A percentile compares a stretch with the other conserved stretches of the same genome.
phyloP scores from a whole-genome alignment of 176 grass and related monocot genomes.

The Areca catechu region DNA sequence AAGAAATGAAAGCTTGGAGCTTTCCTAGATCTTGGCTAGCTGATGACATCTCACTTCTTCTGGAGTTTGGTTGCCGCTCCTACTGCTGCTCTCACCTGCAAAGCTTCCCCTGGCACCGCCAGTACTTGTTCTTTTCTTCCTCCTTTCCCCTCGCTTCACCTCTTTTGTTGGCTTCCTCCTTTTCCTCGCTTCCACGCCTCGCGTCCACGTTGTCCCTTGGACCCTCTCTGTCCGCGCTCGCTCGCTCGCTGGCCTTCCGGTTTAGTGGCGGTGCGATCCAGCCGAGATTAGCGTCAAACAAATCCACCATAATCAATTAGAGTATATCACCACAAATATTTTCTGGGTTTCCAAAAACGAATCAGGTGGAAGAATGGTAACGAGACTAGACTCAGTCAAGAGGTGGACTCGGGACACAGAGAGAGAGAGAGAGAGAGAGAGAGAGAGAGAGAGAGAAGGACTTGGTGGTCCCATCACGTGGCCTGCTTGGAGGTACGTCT shows the following conservation, averaged over 20 bases:
- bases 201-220: not conserved
- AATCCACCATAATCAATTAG: too few relatives aligned
- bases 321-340: too few relatives aligned
- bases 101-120: not conserved
- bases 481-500: too few relatives aligned
- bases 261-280: not conserved
- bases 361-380: too few relatives aligned
- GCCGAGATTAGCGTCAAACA: too few relatives aligned
- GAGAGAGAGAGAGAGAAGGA: too few relatives aligned
- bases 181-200: not conserved
- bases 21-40: not conserved
- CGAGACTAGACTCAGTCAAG: too few relatives aligned
- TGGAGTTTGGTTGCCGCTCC: not conserved
- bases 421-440: too few relatives aligned
- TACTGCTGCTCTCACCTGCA: not conserved
- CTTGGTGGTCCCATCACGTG: too few relatives aligned
- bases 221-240: not conserved
- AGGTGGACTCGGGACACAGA: too few relatives aligned
- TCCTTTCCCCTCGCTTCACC: not conserved
- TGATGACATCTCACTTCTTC: not conserved
- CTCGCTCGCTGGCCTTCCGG: not conserved
- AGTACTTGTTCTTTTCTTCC: slow-evolving; percentile 5
- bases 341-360: too few relatives aligned
- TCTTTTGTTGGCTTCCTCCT: not conserved
- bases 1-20: too few relatives aligned